Base-by-base conservation (phyloP, 257 asterid species). In the Ligustrum vulgare region DNA sequence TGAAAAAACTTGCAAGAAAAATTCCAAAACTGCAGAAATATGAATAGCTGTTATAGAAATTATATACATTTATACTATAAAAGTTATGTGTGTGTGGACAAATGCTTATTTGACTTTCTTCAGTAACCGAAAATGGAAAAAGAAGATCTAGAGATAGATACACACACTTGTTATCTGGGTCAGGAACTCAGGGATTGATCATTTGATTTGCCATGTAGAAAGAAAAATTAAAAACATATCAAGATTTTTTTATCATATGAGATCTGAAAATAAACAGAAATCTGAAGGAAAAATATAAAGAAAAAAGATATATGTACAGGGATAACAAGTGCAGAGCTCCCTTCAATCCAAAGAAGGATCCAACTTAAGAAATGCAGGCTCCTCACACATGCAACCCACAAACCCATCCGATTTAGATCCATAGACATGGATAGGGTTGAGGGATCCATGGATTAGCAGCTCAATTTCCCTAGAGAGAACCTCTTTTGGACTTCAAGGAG, bases 401-500 rank as follows among this genome's bases (percentile, higher is more conserved):
- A 81, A n/a, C 83, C 84, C 74, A 84, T 84, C 86, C 84, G 76
- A 47, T 15, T 28, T 16, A 0, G 2, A 8, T 16, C 36, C 0
- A 0, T 15, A 51, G 8, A 12, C 23, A 36, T 39, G 81, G 81
- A 84, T 82, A 82, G 86, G 87, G 71, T 81, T 86, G 88, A 82
- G 89, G 87, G 80, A 86, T 86, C 89, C 91, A 86, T 86, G 84
- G 80, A 74, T 79, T 78, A 84, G 89, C 91, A 86, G 91, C 91
- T 82, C 62, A 9, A 41, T 66, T 63, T 75, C 47, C 72, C 73
- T 56, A 67, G 18, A 25, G 45, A 33, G 10, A 75, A 28, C 73
- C 72, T 66, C 72, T 45, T 28, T 75, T 75, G 78, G 78, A 75
- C 73, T 67, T 65, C 73, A 75, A 75, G 78, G 78, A 75, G 78